phyloP scores from a whole-genome alignment of 163 green algal genomes.

The Chlorella variabilis region DNA sequence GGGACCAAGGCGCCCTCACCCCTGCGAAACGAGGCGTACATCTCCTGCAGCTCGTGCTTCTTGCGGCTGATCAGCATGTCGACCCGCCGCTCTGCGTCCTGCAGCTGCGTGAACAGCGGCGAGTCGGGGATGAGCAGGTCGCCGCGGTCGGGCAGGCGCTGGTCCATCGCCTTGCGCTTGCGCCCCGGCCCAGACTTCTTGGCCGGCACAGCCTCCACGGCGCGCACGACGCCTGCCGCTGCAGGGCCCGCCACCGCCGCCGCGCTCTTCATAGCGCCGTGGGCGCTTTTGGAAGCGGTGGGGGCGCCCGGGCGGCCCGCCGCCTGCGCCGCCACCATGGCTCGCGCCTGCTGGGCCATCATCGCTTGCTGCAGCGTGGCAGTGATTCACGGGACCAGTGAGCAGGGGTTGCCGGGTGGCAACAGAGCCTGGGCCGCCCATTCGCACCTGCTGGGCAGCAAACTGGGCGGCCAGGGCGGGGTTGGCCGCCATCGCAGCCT shows the following conservation, averaged over 20 bases:
- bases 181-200: conserved; percentile 1
- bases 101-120: conserved; percentile 51
- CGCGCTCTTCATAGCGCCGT: background rate
- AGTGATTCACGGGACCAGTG: background rate
- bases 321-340: too few relatives aligned
- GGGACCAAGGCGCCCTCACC: conserved; percentile 26
- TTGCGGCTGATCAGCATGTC: conserved; percentile 51
- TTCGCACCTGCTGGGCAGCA: background rate
- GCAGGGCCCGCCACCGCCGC: background rate
- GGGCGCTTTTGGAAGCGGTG: background rate
- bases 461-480: conserved; percentile 2
- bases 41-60: conserved; percentile 48
- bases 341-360: background rate
- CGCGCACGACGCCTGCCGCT: background rate
- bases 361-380: conserved; percentile 7
- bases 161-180: conserved; percentile 15
- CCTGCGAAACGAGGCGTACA: conserved; percentile 39
- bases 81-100: conserved; percentile 53
- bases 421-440: too few relatives aligned
- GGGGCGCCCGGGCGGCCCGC: background rate
- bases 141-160: conserved; percentile 16
- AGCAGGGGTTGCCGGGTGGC: too few relatives aligned
- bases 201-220: background rate
- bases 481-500: conserved; percentile 1
- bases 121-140: conserved; percentile 54